Evolutionary conservation across 208 protist genomes (phyloP).

Genomic region (Trypanosoma platydactyli): DNA sequence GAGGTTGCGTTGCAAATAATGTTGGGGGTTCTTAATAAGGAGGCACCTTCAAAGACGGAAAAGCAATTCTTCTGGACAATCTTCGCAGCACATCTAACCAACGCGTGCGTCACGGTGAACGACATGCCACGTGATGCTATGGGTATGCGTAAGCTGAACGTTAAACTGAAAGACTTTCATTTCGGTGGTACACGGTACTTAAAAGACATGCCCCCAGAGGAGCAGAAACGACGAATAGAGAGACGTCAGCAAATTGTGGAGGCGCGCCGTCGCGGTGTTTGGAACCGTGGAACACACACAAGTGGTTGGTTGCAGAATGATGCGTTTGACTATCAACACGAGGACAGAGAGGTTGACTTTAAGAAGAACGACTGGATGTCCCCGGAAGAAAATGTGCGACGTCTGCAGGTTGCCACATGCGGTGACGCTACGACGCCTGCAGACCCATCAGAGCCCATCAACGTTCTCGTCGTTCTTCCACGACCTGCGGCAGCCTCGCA

Average conservation of each 20-base stretch:
- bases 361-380: slow-evolving; percentile 34
- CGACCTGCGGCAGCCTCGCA: neutral
- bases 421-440: slow-evolving; percentile 1
- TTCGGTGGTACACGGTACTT: slow-evolving; percentile 92
- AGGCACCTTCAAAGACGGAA: slow-evolving; percentile 44
- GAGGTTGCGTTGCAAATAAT: slow-evolving; percentile 85
- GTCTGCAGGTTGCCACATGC: slow-evolving; percentile 10
- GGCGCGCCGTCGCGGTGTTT: slow-evolving; percentile 36
- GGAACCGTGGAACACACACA: neutral
- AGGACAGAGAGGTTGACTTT: slow-evolving; percentile 76
- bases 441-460: slow-evolving; percentile 7
- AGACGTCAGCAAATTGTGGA: slow-evolving; percentile 68
- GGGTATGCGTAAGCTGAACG: slow-evolving; percentile 82
- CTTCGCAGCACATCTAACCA: slow-evolving; percentile 64
- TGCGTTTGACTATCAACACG: slow-evolving; percentile 88
- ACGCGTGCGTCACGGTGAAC: slow-evolving; percentile 48
- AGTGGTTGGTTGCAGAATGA: slow-evolving; percentile 77
- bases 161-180: slow-evolving; percentile 91
- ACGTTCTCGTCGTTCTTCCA: slow-evolving; percentile 31
- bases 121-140: slow-evolving; percentile 69
- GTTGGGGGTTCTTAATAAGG: slow-evolving; percentile 54
- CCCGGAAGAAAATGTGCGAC: slow-evolving; percentile 50
- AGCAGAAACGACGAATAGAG: slow-evolving; percentile 60
- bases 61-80: slow-evolving; percentile 75
- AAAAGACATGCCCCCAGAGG: slow-evolving; percentile 83